Base-by-base conservation (phyloP, 148 eudicot genomes). In the Fallopia convolvulus region DNA sequence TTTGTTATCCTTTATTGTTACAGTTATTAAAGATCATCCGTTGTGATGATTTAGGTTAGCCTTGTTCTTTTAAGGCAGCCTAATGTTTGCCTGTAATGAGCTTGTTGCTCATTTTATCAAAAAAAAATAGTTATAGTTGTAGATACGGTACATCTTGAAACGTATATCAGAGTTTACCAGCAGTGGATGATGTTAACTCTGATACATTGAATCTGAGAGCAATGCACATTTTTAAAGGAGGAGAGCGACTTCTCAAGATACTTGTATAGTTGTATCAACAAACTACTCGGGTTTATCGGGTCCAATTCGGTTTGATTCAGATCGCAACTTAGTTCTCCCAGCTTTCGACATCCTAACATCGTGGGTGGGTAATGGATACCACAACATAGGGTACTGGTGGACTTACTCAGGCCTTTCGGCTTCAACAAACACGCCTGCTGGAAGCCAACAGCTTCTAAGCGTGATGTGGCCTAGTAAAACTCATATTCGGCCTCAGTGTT, bases 401-500 rank as follows among this genome's bases (percentile, higher is more conserved):
- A 91, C 88, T 76, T 70, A 85, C 79, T 91, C 97, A 2, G 89
- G 93, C 41, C 90, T 94, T 53, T 94, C 98, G 40, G 79, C 81
- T 79, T 77, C 82, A 74, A 48, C 39, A 33, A 90, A 91, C 72
- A 78, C 23, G 63, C 89, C 92, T 23, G 60, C 77, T 15, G 73
- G 77, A 36, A 81, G 81, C 60, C 90, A 88, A 73, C 79, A 82
- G 56, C 92, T 94, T 48, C 79, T 80, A 60, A 74, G 80, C 77
- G 97, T 87, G 12, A 88, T 90, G 75, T 94, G 98, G 98, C 98
- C 97, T 17, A 97, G 98, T 73, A 90, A 89, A 80, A 87, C 90
- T 33, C 76, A 77, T 30, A 79, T 75, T 32, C 68, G 46, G 75
- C 98, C 98, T 75, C 88, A 90, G 49, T 97, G 98, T 71, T 92